Evolutionary conservation across 805 yeast species (phyloP), one percentile per base, ranked within the genome.

Genomic region (Geotrichum ghanense): DNA sequence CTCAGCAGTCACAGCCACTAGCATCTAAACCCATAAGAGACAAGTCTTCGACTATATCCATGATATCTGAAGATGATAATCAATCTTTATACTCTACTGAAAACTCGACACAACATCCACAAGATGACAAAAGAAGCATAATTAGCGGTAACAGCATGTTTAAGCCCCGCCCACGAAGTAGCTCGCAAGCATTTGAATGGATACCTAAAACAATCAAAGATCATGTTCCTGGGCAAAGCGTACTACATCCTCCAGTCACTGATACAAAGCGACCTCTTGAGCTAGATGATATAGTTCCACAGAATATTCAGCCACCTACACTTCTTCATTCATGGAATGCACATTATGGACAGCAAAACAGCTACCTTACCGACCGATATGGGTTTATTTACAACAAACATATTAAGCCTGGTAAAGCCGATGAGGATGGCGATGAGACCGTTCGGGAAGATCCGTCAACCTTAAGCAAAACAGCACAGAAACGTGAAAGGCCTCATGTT

Each of bases 371-470:
- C 10, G 79, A 75, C 56, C 62, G 69, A 51, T 74, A 68, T 56
- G 80, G 80, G 1, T 75, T 75, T 52, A 61, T 74, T 25, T 65
- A 67, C 50, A 67, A 66, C 55, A 44, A 67, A 58, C 45, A 45
- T 21, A 31, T 39, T 7, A 24, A 44, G 21, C 17, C 34, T 9
- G 22, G 12, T 16, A 39, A 39, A n/a, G 24, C 6, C 6, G 25
- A 22, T n/a, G 42, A 39, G 6, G 25, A 20, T 19, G 12, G 14
- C 9, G 20, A 35, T 21, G 42, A 19, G 22, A 22, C 41, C 4
- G 31, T 40, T 22, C 5, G 22, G 7, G 26, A 20, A 37, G 31
- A 25, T 7, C 31, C 26, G 9, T 7, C 26, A 22, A 21, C 16
- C 19, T 34, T 20, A 22, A 20, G 16, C 37, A 46, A 26, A 27